phyloP scores from a whole-genome alignment of 805 yeast species.

The Cyberlindnera euphorbiiphila region DNA sequence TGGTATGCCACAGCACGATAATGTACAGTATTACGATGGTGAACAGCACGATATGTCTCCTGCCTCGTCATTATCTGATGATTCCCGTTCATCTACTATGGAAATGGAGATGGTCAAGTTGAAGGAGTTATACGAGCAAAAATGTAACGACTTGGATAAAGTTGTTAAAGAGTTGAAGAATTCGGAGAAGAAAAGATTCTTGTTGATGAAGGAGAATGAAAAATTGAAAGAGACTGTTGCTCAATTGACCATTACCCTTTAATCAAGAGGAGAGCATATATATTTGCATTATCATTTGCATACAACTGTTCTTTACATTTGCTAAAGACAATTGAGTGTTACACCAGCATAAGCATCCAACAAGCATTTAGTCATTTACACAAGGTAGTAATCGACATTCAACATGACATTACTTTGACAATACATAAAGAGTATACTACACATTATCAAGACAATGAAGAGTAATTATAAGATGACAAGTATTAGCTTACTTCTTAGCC shows the following conservation, averaged over 20 bases:
- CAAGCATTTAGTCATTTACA: too few species aligned
- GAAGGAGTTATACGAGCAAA: conserved; percentile 32
- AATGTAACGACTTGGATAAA: conserved; percentile 32
- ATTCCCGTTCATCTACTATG: conserved; percentile 16
- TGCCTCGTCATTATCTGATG: conserved; percentile 33
- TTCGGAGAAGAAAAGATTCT: conserved; percentile 36
- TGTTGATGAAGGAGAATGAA: conserved; percentile 34
- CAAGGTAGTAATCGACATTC: too few species aligned
- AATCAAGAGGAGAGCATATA: not conserved
- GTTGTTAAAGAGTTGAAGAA: conserved; percentile 32
- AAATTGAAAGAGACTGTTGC: conserved; percentile 29
- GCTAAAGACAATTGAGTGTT: too few species aligned
- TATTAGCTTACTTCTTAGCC: conserved; percentile 33
- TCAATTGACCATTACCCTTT: conserved; percentile 20
- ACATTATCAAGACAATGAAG: too few species aligned
- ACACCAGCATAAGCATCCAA: too few species aligned
- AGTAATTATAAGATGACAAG: not conserved
- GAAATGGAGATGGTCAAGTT: conserved; percentile 19
- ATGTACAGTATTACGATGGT: too few species aligned
- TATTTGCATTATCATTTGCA: too few species aligned
- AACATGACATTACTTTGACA: not conserved
- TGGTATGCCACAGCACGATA: not conserved
- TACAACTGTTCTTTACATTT: not conserved
- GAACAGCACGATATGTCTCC: too few species aligned
- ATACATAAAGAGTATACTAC: not conserved